Base-by-base conservation (phyloP, 768 basidiomycete species). In the Suillus ampliporus region DNA sequence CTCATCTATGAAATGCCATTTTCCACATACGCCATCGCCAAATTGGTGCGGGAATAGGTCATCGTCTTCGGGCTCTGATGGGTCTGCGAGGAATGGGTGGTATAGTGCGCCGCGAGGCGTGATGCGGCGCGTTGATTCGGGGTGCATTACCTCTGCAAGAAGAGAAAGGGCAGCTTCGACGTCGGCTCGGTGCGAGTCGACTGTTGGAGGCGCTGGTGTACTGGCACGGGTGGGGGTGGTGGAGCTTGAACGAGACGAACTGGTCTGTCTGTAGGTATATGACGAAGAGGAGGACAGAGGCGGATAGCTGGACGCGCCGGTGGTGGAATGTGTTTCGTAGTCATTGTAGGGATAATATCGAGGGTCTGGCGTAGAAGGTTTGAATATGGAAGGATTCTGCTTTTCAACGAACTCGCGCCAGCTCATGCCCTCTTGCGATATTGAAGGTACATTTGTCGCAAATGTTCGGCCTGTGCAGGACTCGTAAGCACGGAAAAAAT, bases 401-500 rank as follows among this genome's bases (percentile, higher is more conserved):
- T 77, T 83, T 69, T 88, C 84, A 57, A 97, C 89, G 64, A 98
- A 88, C 21, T 87, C 83, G 37, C 80, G 78, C 87, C 97, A 92
- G 46, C 86, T 74, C 11, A 85, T 83, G 34, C 91, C 90, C 1
- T 89, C 83, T 56, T 81, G 76, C 8, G 86, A 82, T 17, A 97
- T 77, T 17, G 88, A 84, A 5, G 96, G 94, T 0, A 99, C 83
- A 69, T 98, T 99, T n/a, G 93, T 91, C 11, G 89, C 80, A 67
- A 99, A 92, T 3, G 89, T 90, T 34, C 97, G 91, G 72, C 92
- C 97, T 99, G 65, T 26, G 61, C 48, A 40, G 56, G 34, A 60
- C 23, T 5, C 47, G 66, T 63, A 65, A 28, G 50, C 21, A 57
- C 58, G 13, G 14, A 35, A 51, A 57, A 54, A 44, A 26, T 11